Base-by-base conservation (phyloP, 805 yeast genomes). In the Candida pini region DNA sequence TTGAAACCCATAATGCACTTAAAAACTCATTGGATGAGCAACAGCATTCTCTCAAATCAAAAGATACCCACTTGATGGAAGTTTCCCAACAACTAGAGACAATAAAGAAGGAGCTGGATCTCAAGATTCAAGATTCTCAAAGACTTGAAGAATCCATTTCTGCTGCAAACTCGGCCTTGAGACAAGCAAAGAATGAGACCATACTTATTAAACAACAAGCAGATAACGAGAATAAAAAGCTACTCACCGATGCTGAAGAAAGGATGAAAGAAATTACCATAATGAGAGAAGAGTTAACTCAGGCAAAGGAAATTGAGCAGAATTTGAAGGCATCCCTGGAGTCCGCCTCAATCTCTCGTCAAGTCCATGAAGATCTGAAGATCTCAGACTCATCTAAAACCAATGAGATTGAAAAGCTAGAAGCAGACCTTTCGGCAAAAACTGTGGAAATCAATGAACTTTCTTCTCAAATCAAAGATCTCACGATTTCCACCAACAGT, bases 381-480 rank as follows among this genome's bases (percentile, higher is more conserved):
- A 22, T 5, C 25, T 22, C 25, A 7, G 25, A 22, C n/a, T 12
- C 25, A 22, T 12, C 5, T 13, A 22, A 22, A 13, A 7, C 25
- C n/a, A n/a, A n/a, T 12, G 15, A 5, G 10, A 15, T 13, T 16
- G 18, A 16, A 13, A 26, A 21, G 20, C 15, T 30, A 15, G 22
- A 21, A 7, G 25, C 8, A 7, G 25, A 12, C 8, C 25, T 12
- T 12, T 22, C 25, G 4, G 25, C 8, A 22, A 9, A 22, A 13
- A 10, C 26, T 6, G 6, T 20, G 16, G 26, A 34, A 8, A 39
- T 41, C 3, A 18, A 36, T 7, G 38, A 46, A 14, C 28, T 47
- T 13, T 41, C 29, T 2, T 21, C 26, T 71, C 21, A 47, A 37
- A 23, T 39, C 35, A 4, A 53, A 56, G 22, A n/a, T n/a, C n/a